These are phyloP conservation scores for Plectosphaerella cucumerina DNA, from an alignment of 2,329 filamentous ascomycete genomes.

Conservation along the genomic window DNA sequence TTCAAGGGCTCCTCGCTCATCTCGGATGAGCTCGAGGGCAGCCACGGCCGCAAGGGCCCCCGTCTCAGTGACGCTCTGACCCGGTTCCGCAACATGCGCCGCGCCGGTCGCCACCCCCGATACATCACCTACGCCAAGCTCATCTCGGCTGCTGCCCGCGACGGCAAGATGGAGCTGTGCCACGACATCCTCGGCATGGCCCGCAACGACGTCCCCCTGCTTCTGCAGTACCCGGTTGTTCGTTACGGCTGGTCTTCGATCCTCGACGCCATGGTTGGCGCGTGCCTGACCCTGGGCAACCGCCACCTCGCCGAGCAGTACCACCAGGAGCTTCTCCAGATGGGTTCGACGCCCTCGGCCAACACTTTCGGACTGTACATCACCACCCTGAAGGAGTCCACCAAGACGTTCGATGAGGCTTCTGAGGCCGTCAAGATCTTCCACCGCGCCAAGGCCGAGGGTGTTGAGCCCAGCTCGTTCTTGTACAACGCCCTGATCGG, in stretches of 20 bases:
- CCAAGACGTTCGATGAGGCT: slow-evolving; percentile 96
- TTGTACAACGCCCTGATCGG: slow-evolving; percentile 97
- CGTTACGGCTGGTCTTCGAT: slow-evolving; percentile 96
- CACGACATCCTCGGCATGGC: slow-evolving; percentile 88
- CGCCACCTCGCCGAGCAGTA: slow-evolving; percentile 78
- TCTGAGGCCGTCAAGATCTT: slow-evolving; percentile 98
- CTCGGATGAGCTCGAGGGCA: slow-evolving; percentile 81
- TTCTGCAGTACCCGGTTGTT: slow-evolving; percentile 80
- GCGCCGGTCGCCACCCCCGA: slow-evolving; percentile 82
- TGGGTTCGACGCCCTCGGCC: slow-evolving; percentile 87
- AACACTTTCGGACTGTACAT: slow-evolving; percentile 99
- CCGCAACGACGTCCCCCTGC: slow-evolving; percentile 78
- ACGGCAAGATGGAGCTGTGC: slow-evolving; percentile 75
- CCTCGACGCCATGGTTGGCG: slow-evolving; percentile 92
- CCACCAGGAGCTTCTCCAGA: slow-evolving; percentile 85
- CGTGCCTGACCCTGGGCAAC: slow-evolving; percentile 78
- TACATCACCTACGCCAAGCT: slow-evolving; percentile 98
- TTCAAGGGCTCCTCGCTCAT: slow-evolving; percentile 91
- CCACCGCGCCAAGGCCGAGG: slow-evolving; percentile 86
- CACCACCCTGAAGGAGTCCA: slow-evolving; percentile 95
- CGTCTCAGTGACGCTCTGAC: slow-evolving; percentile 76
- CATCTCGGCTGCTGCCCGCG: slow-evolving; percentile 83
- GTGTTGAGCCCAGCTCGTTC: slow-evolving; percentile 94
- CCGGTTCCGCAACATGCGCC: slow-evolving; percentile 89
- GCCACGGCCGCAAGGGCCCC: slow-evolving; percentile 66